Base-by-base conservation (phyloP, 345 rosid species). In the Citrus inodora region DNA sequence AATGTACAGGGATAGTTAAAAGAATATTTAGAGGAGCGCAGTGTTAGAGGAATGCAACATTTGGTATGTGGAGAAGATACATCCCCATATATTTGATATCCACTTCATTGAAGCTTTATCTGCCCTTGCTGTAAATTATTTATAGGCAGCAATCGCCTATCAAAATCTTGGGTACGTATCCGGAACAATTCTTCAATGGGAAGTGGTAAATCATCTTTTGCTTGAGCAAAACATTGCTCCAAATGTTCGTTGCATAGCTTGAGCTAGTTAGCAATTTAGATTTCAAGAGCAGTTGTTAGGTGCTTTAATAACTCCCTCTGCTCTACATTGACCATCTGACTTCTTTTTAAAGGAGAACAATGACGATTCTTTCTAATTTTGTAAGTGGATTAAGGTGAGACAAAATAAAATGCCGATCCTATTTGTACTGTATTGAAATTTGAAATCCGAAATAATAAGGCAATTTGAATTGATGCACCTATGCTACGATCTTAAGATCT, bases 61-160 rank as follows among this genome's bases (percentile, higher is more conserved):
- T 96, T 74, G 94, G 92, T 42, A 97, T 96, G 76, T 93, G 99
- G 98, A 95, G 98, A 95, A 91, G 87, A 94, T 96, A 77, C 95
- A 92, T 86, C 95, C 95, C 42, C 83, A 86, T 84, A 89, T 97
- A 79, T 96, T 94, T 78, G 97, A 96, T 82, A 92, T 94, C 78
- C 92, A 97, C 70, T 92, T 96, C 72, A 96, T 93, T 78, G 91
- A 90, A 78, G 85, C 89, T 24, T 92, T 84, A 92, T 25, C 3
- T 62, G 35, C 32, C 27, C 4, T 67, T 55, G 28, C 71, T 60
- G 59, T 71, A 42, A 78, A 77, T 65, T 64, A 70, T 62, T 65
- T 32, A n/a, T 13, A 3, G 51, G 78, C 9, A 28, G 62, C 27
- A 14, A 14, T 13, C 14, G 2, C 66, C 58, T 58, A 14, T n/a